These are phyloP conservation scores for Dimargaris xerosporica DNA, from an alignment of 192 early-diverging fungal species.

Conservation along the genomic window DNA sequence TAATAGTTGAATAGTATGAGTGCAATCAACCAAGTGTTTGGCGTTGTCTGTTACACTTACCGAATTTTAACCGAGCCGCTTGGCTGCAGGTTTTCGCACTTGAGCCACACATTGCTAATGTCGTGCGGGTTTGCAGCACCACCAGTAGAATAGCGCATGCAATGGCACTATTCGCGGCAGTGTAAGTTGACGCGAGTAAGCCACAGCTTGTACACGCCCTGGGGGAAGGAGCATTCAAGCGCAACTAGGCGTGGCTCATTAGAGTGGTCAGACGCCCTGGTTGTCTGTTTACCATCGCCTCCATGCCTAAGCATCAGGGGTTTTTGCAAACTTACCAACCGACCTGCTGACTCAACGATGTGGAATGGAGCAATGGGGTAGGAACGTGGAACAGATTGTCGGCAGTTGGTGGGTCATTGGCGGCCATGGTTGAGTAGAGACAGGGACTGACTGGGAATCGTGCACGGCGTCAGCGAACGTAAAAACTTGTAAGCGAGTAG, in stretches of 20 bases:
- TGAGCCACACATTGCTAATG: conserved; percentile 50
- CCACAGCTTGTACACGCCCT: neutral
- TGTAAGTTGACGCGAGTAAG: neutral
- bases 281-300: neutral
- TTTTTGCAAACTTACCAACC: conserved; percentile 13
- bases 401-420: neutral
- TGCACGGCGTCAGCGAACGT: neutral
- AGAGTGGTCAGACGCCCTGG: neutral
- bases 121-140: neutral
- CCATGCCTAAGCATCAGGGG: neutral
- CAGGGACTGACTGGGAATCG: too few species aligned
- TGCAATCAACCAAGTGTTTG: neutral
- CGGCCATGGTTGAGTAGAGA: neutral
- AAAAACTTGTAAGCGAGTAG: neutral
- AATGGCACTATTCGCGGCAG: neutral
- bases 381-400: conserved; percentile 22
- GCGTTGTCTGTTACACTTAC: conserved; percentile 14
- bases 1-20: neutral
- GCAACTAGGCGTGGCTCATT: neutral
- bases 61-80: conserved; percentile 64
- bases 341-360: conserved; percentile 21
- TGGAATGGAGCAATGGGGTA: conserved; percentile 33
- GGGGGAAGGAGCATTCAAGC: neutral
- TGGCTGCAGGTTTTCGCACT: conserved; percentile 60
- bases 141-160: too few species aligned